These are phyloP conservation scores for Clonostachys sp. DNA, from an alignment of 2,329 filamentous ascomycete species.

Conservation along the genomic window DNA sequence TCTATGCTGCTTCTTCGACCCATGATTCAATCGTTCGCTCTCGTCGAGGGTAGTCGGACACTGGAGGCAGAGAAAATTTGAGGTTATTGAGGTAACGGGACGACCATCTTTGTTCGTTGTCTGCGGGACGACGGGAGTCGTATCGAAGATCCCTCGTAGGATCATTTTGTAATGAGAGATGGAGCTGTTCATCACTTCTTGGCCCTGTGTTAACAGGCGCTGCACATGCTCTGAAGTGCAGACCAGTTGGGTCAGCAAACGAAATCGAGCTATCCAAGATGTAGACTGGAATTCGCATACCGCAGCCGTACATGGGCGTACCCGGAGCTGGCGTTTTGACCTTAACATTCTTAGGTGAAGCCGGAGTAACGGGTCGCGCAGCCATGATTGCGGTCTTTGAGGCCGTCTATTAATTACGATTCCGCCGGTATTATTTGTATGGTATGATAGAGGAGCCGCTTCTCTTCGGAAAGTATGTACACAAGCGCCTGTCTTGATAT, in stretches of 20 bases:
- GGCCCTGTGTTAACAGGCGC: constrained; percentile 55
- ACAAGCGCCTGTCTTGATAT: too few species aligned
- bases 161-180: constrained; percentile 70
- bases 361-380: constrained; percentile 40
- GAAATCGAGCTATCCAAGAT: constrained; percentile 5
- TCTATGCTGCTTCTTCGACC: constrained; percentile 63
- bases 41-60: constrained; percentile 66
- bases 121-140: constrained; percentile 58
- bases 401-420: too few species aligned
- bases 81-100: constrained; percentile 56
- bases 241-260: constrained; percentile 17
- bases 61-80: constrained; percentile 69
- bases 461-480: too few species aligned
- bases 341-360: constrained; percentile 52
- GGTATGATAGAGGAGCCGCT: too few species aligned
- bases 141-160: constrained; percentile 66
- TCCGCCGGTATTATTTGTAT: too few species aligned
- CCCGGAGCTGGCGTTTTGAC: constrained; percentile 56
- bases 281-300: constrained; percentile 31
- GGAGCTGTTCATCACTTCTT: constrained; percentile 63
- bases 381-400: constrained; percentile 26
- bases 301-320: constrained; percentile 59
- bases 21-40: constrained; percentile 63
- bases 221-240: constrained; percentile 62
- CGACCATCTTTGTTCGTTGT: constrained; percentile 55